Evolutionary conservation across 2,329 filamentous ascomycete genomes (phyloP).

Genomic region (Fusarium bulbicola): DNA sequence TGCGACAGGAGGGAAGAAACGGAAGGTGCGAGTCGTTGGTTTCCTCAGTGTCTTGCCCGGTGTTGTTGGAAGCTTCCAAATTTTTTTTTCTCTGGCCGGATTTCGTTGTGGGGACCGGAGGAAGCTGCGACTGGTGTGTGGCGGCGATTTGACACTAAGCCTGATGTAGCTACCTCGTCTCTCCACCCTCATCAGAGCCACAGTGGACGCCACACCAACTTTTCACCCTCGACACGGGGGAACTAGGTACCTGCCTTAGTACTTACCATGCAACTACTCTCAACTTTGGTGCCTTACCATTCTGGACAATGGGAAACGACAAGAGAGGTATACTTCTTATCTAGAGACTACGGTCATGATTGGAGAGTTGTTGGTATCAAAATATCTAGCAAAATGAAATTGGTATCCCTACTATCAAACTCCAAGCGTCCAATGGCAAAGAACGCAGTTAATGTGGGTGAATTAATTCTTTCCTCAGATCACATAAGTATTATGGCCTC

Average conservation of each 20-base stretch:
- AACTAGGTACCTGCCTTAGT: constrained; percentile 15
- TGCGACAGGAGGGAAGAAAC: constrained; percentile 40
- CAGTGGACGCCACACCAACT: too few relatives aligned
- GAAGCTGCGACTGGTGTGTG: constrained; percentile 41
- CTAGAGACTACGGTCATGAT: not conserved
- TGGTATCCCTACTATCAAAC: not conserved
- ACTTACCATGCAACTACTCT: not conserved
- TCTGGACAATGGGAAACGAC: not conserved
- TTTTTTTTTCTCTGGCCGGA: constrained; percentile 46
- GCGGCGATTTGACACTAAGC: constrained; percentile 30
- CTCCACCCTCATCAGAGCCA: too few relatives aligned
- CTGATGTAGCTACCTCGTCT: not conserved
- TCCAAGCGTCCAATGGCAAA: not conserved
- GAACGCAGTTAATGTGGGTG: not conserved
- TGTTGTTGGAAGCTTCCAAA: constrained; percentile 46
- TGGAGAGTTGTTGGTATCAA: not conserved
- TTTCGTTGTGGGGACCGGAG: constrained; percentile 45
- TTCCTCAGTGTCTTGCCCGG: constrained; percentile 46
- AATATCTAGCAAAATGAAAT: not conserved
- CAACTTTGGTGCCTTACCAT: not conserved
- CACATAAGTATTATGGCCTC: not conserved
- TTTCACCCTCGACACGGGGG: too few relatives aligned
- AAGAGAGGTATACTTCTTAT: not conserved
- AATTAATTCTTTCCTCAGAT: not conserved
- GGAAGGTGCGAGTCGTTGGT: constrained; percentile 41